phyloP scores from a whole-genome alignment of 495 filamentous ascomycete species.

The Gamarada debralockiae region DNA sequence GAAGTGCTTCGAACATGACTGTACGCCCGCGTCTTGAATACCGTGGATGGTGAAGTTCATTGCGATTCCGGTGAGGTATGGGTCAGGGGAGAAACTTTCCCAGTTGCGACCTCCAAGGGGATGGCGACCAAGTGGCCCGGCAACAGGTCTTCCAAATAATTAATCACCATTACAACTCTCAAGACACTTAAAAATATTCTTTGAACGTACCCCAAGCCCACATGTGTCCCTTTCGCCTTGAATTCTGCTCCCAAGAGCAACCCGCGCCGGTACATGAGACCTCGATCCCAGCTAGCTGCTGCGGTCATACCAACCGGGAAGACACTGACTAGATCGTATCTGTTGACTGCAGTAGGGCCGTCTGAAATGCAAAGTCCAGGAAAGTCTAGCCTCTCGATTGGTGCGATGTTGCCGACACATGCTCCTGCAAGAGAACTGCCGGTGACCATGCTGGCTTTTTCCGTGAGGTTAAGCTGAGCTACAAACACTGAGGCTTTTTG shows the following conservation, averaged over 20 bases:
- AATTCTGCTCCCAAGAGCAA: conserved; percentile 76
- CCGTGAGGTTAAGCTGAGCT: conserved; percentile 7
- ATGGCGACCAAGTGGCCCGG: conserved; percentile 72
- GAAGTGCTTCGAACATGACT: conserved; percentile 78
- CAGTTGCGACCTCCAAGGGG: conserved; percentile 83
- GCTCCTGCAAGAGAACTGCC: conserved; percentile 4
- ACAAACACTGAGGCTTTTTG: conserved; percentile 5
- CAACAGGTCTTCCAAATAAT: conserved; percentile 58
- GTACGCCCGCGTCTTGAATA: conserved; percentile 73
- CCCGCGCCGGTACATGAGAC: conserved; percentile 66
- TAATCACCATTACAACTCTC: neutral
- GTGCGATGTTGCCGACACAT: conserved; percentile 72
- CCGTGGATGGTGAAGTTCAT: conserved; percentile 72
- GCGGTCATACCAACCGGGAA: conserved; percentile 79
- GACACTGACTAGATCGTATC: conserved; percentile 67
- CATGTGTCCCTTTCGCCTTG: conserved; percentile 75
- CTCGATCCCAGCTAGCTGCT: conserved; percentile 61
- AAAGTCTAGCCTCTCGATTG: conserved; percentile 42
- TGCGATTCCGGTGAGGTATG: conserved; percentile 66
- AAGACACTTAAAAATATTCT: neutral
- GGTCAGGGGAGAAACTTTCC: conserved; percentile 75
- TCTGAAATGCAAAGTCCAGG: conserved; percentile 45
- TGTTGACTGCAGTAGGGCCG: conserved; percentile 41
- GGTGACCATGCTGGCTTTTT: conserved; percentile 14
- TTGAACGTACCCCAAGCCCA: conserved; percentile 55